phyloP scores from a whole-genome alignment of 192 early-diverging fungal genomes.

The Coemansia sp. region DNA sequence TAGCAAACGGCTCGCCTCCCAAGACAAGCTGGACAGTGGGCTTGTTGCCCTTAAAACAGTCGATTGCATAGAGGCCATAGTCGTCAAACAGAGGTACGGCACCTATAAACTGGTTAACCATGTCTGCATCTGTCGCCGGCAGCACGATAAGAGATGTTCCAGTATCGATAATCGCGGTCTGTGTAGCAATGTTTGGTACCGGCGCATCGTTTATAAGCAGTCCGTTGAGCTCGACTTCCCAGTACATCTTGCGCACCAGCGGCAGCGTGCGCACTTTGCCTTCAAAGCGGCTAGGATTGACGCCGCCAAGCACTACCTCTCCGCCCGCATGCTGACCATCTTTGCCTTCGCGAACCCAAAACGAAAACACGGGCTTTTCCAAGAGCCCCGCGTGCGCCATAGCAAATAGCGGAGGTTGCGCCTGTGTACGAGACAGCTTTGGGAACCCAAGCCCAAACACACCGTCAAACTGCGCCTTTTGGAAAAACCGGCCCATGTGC shows the following conservation, averaged over 20 bases:
- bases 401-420: slow-evolving; percentile 42
- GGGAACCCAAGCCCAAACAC: slow-evolving; percentile 62
- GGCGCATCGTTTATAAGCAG: slow-evolving; percentile 33
- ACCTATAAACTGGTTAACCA: slow-evolving; percentile 45
- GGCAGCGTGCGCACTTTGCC: slow-evolving; percentile 51
- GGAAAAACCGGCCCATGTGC: slow-evolving; percentile 54
- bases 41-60: slow-evolving; percentile 38
- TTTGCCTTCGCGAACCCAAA: slow-evolving; percentile 43
- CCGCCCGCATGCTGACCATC: slow-evolving; percentile 46
- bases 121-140: slow-evolving; percentile 38
- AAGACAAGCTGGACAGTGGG: slow-evolving; percentile 43
- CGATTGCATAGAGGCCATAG: slow-evolving; percentile 43
- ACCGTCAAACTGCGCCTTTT: slow-evolving; percentile 57
- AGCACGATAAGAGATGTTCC: slow-evolving; percentile 60
- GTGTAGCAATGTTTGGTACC: slow-evolving; percentile 27
- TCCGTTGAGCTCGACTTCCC: slow-evolving; percentile 56
- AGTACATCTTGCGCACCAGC: slow-evolving; percentile 58
- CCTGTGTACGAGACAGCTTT: slow-evolving; percentile 45
- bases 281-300: slow-evolving; percentile 35
- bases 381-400: slow-evolving; percentile 40
- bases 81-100: slow-evolving; percentile 43
- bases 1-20: slow-evolving; percentile 39
- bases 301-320: slow-evolving; percentile 49
- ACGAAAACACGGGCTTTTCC: slow-evolving; percentile 46
- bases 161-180: slow-evolving; percentile 61